Evolutionary conservation across 768 basidiomycete genomes (phyloP), one percentile per base, ranked within the genome.

Genomic region (Guyanaporus albipodus): DNA sequence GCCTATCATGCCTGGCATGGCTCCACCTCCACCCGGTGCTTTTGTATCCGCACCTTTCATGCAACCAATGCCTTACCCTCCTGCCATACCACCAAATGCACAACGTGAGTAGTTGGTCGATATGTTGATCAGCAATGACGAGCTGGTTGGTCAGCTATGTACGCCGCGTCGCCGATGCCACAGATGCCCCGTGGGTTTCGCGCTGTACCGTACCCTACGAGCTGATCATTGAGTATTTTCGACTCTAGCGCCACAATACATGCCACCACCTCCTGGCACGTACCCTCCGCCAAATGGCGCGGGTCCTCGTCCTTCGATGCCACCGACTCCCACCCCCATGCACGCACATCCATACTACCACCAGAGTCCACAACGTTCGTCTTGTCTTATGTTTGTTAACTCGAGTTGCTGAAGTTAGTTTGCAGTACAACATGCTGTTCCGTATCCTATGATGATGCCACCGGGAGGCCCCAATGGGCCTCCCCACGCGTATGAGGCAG

Each of bases 381-480:
- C 26, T 38, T 12, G 38, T 46, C 57, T 42, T 3, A 9, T 18
- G 14, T 17, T 28, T 59, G 50, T 57, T 40, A 47, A 49, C 46
- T 44, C 38, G 57, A 39, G 41, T 54, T 45, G 65, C 53, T 70
- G 53, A 68, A 59, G 36, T 55, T 51, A 47, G 46, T 54, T 60
- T 44, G 0, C n/a, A 92, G 90, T 91, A 64, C 83, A 83, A 67
- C 90, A 91, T 57, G 87, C 90, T 27, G 80, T 87, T 54, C 85
- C 87, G 38, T 92, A 91, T 64, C 84, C 78, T n/a, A 91, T 91
- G 87, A 89, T 90, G 85, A 85, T 82, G 44, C 86, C 85, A 45
- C 84, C 84, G 12, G 82, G 83, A 40, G 78, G 73, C 47, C 70
- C 68, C n/a, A 76, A 71, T 35, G 78, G 78, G 32, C 84, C 83